Base-by-base conservation (phyloP, 2,329 filamentous ascomycete species). In the Lasiodiplodia hormozganensis region DNA sequence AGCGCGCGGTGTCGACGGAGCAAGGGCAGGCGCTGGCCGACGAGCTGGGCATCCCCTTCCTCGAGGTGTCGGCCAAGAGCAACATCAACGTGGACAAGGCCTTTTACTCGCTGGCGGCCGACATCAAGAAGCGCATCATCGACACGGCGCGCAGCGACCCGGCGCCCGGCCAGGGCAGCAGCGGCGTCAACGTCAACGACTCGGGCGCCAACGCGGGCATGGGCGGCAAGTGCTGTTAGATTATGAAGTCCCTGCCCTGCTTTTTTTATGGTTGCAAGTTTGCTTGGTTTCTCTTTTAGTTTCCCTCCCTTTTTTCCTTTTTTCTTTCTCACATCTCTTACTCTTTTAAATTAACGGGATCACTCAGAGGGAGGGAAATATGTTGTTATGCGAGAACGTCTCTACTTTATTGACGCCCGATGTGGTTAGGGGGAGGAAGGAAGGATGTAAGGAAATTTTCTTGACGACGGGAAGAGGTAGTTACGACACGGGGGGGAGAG, bases 61-160 rank as follows among this genome's bases (percentile, higher is more conserved):
- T 99, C 80, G 96, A 99, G 82, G 96, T 99, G 71, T 97, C 93
- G 21, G 96, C 96, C 72, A 99, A 99, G 88, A 95, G 92, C 85
- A 98, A 98, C 85, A 97, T 97, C 89, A 99, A 99, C 84, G 96
- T 99, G 77, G 96, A 99, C 83, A 94, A 97, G 85, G 96, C 96
- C 21, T 99, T 99, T 81, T 98, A 96, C 85, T 94, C 88, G 80
- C 88, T 99, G 74, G 96, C 96, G 18, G 89, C 92, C 72, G 95
- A 98, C 79, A 98, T 99, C 86, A 99, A 99, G 90, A 97, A 97
- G 87, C 90, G 93, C 74, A 91, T 97, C 81, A 96, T 97, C 82
- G 95, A 98, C 81, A 96, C 90, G 72, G 89, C 90, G 73, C 93
- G 95, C 85, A 88, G 88, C 72, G 92, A 96, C 74, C 87, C 89